phyloP scores from a whole-genome alignment of 352 stramenopile species.

The Globisporangium carolinianum region DNA sequence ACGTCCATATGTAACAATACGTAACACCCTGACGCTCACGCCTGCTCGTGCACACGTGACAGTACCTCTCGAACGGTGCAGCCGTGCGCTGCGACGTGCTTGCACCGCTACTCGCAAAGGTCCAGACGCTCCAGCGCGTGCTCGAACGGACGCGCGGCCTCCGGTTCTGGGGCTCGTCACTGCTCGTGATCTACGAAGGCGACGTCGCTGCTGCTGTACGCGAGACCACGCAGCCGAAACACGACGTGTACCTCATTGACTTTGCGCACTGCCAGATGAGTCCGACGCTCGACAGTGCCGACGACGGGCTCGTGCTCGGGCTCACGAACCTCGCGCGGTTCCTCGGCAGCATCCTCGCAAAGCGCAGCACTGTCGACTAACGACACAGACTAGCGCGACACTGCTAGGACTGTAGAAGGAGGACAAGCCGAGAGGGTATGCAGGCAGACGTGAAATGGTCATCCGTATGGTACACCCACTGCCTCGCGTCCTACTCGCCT shows the following conservation, averaged over 20 bases:
- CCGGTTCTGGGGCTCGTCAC: conserved; percentile 68
- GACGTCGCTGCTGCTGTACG: conserved; percentile 18
- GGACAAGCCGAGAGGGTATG: neutral
- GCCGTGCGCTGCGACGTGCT: conserved; percentile 42
- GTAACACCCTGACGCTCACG: too few relatives aligned
- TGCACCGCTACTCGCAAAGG: conserved; percentile 29
- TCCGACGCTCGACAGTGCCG: conserved; percentile 30
- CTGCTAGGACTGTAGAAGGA: neutral
- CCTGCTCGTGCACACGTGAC: too few relatives aligned
- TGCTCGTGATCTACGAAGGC: conserved; percentile 74
- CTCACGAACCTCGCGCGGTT: conserved; percentile 51
- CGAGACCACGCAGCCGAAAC: conserved; percentile 11
- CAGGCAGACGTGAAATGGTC: conserved; percentile 1
- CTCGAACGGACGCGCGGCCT: conserved; percentile 40
- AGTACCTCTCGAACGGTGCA: conserved; percentile 56
- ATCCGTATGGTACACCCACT: conserved; percentile 9
- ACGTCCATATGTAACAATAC: too few relatives aligned
- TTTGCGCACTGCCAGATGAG: conserved; percentile 78
- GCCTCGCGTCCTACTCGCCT: too few relatives aligned
- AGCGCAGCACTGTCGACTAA: neutral
- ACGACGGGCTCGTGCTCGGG: conserved; percentile 62
- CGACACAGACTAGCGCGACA: neutral
- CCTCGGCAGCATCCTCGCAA: conserved; percentile 29
- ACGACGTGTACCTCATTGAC: conserved; percentile 65
- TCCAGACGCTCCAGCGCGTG: conserved; percentile 34